A percentile compares a stretch with the other conserved stretches of the same genome.
Evolutionary conservation across 2,329 filamentous ascomycete genomes (phyloP).

Genomic region (Westerdykella ornata): DNA sequence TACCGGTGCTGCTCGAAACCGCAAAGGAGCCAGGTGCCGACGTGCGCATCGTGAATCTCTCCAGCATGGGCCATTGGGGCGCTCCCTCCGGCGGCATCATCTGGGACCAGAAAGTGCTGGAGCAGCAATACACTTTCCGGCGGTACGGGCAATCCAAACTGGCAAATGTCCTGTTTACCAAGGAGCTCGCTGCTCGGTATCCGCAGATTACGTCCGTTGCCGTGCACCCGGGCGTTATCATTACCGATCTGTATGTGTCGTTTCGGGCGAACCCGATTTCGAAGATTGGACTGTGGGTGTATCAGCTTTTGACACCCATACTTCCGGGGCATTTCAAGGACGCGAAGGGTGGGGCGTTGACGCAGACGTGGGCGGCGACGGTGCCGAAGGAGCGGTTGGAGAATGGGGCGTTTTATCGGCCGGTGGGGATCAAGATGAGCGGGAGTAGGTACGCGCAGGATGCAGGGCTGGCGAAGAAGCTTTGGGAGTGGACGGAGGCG

Average conservation of each 20-base stretch:
- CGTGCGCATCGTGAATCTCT: constrained; percentile 43
- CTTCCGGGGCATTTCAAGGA: constrained; percentile 28
- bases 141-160: constrained; percentile 48
- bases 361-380: constrained; percentile 41
- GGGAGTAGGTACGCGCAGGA: constrained; percentile 25
- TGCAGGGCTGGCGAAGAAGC: constrained; percentile 28
- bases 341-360: constrained; percentile 34
- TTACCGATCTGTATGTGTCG: constrained; percentile 39
- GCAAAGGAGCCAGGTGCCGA: constrained; percentile 35
- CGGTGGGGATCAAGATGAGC: constrained; percentile 21
- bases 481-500: constrained; percentile 36
- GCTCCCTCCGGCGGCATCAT: constrained; percentile 27
- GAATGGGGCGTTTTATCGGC: constrained; percentile 41
- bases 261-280: constrained; percentile 21
- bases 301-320: constrained; percentile 14
- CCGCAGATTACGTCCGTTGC: constrained; percentile 41
- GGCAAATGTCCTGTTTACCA: constrained; percentile 45
- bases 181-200: constrained; percentile 40
- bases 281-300: constrained; percentile 21
- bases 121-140: constrained; percentile 22
- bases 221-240: constrained; percentile 46
- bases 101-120: constrained; percentile 32
- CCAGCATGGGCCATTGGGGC: constrained; percentile 26
- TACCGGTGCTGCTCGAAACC: constrained; percentile 40
- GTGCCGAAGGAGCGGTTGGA: constrained; percentile 28